Evolutionary conservation across 495 filamentous ascomycete species (phyloP).

Genomic region (Chaetomidium leptoderma): DNA sequence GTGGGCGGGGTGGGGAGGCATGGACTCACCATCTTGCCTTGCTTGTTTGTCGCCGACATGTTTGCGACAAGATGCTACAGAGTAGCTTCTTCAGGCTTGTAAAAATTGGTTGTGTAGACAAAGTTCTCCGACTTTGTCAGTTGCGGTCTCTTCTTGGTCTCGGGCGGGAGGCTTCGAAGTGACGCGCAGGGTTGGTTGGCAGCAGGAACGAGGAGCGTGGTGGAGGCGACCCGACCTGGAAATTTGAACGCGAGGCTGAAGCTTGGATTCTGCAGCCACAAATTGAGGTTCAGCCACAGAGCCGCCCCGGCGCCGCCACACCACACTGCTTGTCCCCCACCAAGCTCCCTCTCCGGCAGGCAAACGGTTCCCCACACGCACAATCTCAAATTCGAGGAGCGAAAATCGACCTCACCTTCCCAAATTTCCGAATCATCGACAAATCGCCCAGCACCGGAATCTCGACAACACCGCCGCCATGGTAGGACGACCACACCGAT

Average conservation of each 20-base stretch:
- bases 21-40: constrained; percentile 95
- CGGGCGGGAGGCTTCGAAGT: constrained; percentile 34
- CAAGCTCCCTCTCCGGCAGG: constrained; percentile 7
- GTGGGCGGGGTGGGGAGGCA: constrained; percentile 26
- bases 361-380: constrained; percentile 24
- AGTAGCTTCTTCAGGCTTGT: constrained; percentile 56
- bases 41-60: constrained; percentile 93
- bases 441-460: constrained; percentile 21
- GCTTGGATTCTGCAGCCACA: constrained; percentile 24
- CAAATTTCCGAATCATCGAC: constrained; percentile 22
- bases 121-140: constrained; percentile 27
- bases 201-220: background rate
- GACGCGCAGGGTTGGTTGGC: constrained; percentile 36
- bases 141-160: constrained; percentile 26
- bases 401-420: constrained; percentile 26
- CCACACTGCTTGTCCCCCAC: constrained; percentile 30
- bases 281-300: constrained; percentile 11
- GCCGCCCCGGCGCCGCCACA: background rate
- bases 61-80: constrained; percentile 54
- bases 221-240: constrained; percentile 16
- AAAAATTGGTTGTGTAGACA: constrained; percentile 49
- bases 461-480: constrained; percentile 31
- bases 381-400: constrained; percentile 28
- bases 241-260: constrained; percentile 36
- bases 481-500: constrained; percentile 22